Base-by-base conservation (phyloP, 2,329 filamentous ascomycete species). In the Teratosphaeria zuluensis region DNA sequence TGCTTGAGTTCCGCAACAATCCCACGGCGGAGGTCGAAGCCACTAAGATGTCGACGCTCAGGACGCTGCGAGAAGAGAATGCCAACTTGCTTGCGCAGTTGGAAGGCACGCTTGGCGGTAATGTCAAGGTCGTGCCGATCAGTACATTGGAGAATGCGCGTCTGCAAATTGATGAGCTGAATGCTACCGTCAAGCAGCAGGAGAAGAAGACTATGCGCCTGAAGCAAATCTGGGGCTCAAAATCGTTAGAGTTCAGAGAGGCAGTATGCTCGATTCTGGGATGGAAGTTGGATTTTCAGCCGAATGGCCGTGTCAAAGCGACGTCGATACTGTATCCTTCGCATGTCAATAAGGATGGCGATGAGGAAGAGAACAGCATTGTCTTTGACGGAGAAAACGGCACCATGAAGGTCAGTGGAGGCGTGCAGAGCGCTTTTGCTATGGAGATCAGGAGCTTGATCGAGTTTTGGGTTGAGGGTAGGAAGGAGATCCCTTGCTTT, bases 381-480 rank as follows among this genome's bases (percentile, higher is more conserved):
- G 84, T 96, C 0, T 96, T 96, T 72, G 91, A 96, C 73, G 91
- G 91, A 56, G 91, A 96, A 76, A 86, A 88, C 59, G 94, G 92
- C 7, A 96, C 92, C 0, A 99, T 99, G 94, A 99, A 99, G 80
- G 89, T 99, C 59, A 89, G 87, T 35, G 94, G 94, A 1, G 94
- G 94, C 0, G 89, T 91, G 1, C 83, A 89, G 69, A 95, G 90
- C 70, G 81, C 84, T 12, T 99, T 99, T 74, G 94, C 92, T 1
- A 77, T 83, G 58, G 87, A 91, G 73, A 96, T 99, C 63, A 83
- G 83, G 64, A 88, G 90, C 68, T 84, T 92, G 72, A 92, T 96
- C 69, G 87, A 90, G 64, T 97, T 96, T 73, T 99, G 94, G 92
- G 92, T 97, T 0, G 84, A 95, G 69, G 91, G 94, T 67, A 85